Evolutionary conservation across 139 green algal genomes (phyloP), one percentile per base, ranked within the genome.

Genomic region (Chlorokybus atmophyticus): DNA sequence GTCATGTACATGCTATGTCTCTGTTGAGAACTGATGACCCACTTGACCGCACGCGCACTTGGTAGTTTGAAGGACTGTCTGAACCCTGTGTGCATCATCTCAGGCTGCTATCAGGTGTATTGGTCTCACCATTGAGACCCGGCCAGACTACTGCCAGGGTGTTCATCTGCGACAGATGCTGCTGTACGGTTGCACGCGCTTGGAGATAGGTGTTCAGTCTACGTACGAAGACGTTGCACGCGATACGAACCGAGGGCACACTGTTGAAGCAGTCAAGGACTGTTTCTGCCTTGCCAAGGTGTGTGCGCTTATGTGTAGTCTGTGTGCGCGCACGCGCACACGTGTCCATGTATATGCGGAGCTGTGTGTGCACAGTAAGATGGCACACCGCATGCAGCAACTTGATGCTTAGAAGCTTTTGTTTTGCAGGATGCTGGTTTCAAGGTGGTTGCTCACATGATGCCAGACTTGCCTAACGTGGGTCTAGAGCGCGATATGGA

Each of bases 381-480:
- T n/a, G n/a, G n/a, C n/a, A n/a, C n/a, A n/a, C n/a, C n/a, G n/a
- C n/a, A n/a, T n/a, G n/a, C n/a, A n/a, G n/a, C n/a, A n/a, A n/a
- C n/a, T n/a, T n/a, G n/a, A n/a, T n/a, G n/a, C n/a, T n/a, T n/a
- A n/a, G n/a, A n/a, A n/a, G n/a, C 14, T 55, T 56, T 71, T 29
- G n/a, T n/a, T n/a, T n/a, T n/a, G n/a, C n/a, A n/a, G n/a, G 24
- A 75, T 23, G 51, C 35, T 3, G 57, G 57, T n/a, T 67, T 74
- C 35, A 72, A 74, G 62, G 66, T 72, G 57, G 87, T 96, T 52
- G 85, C 79, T 6, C 90, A 98, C 78, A 93, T 98, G 85, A 97
- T 98, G 91, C 91, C 91, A 1, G 87, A 96, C 70, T 70, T 98
- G 67, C 91, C 91, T 24, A 94, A 93, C 55, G 89, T 96, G 59